Percentiles rank a stretch among this genome's conserved stretches.
These are phyloP conservation scores for Asterionellopsis glacialis DNA, from an alignment of 108 stramenopile species.

Conservation along the genomic window DNA sequence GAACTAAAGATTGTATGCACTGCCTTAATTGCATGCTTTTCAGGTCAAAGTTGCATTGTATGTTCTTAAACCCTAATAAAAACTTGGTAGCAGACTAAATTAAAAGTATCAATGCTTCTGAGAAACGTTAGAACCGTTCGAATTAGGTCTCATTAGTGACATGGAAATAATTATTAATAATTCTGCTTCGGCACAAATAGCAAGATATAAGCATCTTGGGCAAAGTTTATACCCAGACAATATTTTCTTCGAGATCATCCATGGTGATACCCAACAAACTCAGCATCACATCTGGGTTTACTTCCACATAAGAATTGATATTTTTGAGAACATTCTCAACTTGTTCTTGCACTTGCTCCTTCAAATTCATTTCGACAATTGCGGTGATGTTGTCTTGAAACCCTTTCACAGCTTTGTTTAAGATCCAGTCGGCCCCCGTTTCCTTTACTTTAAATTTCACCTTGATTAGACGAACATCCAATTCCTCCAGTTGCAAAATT, in stretches of 20 bases:
- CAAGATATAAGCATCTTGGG: too few species aligned
- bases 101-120: too few species aligned
- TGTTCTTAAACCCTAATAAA: too few species aligned
- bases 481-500: constrained; percentile 48
- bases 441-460: constrained; percentile 61
- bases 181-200: too few species aligned
- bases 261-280: constrained; percentile 65
- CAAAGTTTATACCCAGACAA: constrained; percentile 47
- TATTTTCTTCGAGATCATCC: constrained; percentile 73
- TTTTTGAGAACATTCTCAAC: constrained; percentile 51
- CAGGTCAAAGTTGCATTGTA: too few species aligned
- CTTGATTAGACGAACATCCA: constrained; percentile 57
- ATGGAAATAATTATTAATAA: too few species aligned
- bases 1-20: too few species aligned
- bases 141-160: too few species aligned
- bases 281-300: constrained; percentile 67
- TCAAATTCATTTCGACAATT: constrained; percentile 61
- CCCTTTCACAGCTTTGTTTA: constrained; percentile 69
- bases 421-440: constrained; percentile 68
- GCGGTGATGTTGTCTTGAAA: constrained; percentile 66
- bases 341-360: constrained; percentile 62
- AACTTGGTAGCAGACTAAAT: too few species aligned
- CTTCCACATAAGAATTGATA: constrained; percentile 62
- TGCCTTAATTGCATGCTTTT: too few species aligned
- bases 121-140: too few species aligned